A percentile compares a stretch with the other conserved stretches of the same genome.
Evolutionary conservation across 306 rosid species (phyloP).

Genomic region (Vigna mungo): DNA sequence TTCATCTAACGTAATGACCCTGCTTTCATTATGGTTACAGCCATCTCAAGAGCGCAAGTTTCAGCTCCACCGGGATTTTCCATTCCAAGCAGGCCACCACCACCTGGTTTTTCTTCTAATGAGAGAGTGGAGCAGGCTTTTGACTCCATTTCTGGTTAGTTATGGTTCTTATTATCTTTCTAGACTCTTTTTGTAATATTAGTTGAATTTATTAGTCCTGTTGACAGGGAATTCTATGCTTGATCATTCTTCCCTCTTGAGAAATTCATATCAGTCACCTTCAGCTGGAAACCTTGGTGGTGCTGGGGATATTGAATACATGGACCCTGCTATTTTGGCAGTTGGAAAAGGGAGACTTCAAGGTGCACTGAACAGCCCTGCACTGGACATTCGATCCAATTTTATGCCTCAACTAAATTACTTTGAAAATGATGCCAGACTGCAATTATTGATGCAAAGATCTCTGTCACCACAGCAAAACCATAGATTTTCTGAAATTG

Average conservation of each 20-base stretch:
- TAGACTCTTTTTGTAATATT: background rate
- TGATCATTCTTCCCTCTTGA: constrained; percentile 66
- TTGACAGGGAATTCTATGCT: constrained; percentile 74
- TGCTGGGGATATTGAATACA: constrained; percentile 79
- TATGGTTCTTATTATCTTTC: background rate
- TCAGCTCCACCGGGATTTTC: constrained; percentile 99
- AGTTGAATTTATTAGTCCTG: background rate
- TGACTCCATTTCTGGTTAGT: constrained; percentile 80
- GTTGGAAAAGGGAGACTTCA: constrained; percentile 94
- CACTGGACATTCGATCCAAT: constrained; percentile 75
- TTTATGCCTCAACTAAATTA: constrained; percentile 67
- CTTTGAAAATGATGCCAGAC: constrained; percentile 83
- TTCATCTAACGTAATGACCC: background rate
- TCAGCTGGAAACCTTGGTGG: constrained; percentile 64
- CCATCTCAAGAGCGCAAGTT: constrained; percentile 85
- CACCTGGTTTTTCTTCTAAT: constrained; percentile 93
- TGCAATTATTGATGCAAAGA: constrained; percentile 90
- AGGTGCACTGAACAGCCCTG: constrained; percentile 71
- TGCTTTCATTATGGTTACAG: constrained; percentile 48
- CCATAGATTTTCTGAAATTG: constrained; percentile 70
- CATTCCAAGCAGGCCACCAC: constrained; percentile 88
- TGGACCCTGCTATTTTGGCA: constrained; percentile 99
- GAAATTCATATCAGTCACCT: constrained; percentile 79
- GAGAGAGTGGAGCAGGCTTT: constrained; percentile 78
- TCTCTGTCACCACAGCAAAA: constrained; percentile 79